Evolutionary conservation across 163 green algal species (phyloP).

Genomic region (Trebouxia gelatinosa): DNA sequence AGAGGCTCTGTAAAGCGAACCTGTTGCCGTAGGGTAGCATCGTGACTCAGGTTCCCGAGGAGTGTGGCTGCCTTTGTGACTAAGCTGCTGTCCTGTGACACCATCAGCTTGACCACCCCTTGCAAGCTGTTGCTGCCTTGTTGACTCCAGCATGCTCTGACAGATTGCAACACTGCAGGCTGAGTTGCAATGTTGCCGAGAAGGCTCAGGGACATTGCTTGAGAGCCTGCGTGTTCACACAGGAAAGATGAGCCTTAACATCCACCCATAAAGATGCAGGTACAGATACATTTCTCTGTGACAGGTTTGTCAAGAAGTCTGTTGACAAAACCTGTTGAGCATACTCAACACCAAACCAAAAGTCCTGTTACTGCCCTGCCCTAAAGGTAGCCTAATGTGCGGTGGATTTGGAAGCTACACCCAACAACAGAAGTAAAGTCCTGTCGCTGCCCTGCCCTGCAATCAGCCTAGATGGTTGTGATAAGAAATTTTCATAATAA

Average conservation of each 20-base stretch:
- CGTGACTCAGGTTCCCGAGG: slow-evolving; percentile 57
- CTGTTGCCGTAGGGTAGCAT: slow-evolving; percentile 32
- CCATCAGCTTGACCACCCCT: slow-evolving; percentile 23
- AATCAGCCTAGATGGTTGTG: too few relatives aligned
- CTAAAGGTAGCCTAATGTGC: too few relatives aligned
- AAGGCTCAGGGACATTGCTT: slow-evolving; percentile 45
- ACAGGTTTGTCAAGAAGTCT: not conserved
- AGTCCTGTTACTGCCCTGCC: too few relatives aligned
- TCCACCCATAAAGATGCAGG: too few relatives aligned
- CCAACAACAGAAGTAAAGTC: too few relatives aligned
- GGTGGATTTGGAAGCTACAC: too few relatives aligned
- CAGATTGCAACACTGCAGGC: not conserved
- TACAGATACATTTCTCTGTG: too few relatives aligned
- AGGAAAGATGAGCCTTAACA: not conserved
- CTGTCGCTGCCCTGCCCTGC: too few relatives aligned
- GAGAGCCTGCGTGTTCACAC: slow-evolving; percentile 14
- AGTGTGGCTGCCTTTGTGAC: slow-evolving; percentile 42
- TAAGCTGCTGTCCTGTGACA: slow-evolving; percentile 33
- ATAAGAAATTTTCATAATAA: too few relatives aligned
- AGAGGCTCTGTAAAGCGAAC: too few relatives aligned
- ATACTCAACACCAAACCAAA: not conserved
- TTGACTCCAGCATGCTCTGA: not conserved
- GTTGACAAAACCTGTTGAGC: not conserved
- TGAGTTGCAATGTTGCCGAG: slow-evolving; percentile 51
- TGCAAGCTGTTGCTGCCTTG: not conserved